Conservation (phyloP, 495 filamentous ascomycete species). For the Friedmanniomyces endolithicus region DNA sequence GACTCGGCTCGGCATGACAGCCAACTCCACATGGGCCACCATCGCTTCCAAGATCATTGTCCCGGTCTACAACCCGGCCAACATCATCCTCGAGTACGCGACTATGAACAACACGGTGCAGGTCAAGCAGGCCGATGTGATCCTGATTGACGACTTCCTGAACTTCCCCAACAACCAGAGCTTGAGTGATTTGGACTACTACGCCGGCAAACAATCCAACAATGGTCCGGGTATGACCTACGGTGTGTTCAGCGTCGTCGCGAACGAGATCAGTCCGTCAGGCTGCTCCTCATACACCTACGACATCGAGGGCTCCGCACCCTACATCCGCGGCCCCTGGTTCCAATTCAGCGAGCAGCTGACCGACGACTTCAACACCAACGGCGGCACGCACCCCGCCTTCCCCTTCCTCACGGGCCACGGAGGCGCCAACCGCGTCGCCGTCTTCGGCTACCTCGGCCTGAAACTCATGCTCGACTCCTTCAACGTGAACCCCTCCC, state of each 20-base stretch:
- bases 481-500: conserved; percentile 45
- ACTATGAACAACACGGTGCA: conserved; percentile 49
- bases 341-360: conserved; percentile 60
- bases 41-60: conserved; percentile 28
- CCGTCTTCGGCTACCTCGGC: conserved; percentile 49
- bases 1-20: conserved; percentile 40
- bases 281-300: conserved; percentile 55
- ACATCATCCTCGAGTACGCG: conserved; percentile 57
- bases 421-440: conserved; percentile 51
- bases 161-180: conserved; percentile 45
- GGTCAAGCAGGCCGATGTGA: conserved; percentile 56
- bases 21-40: conserved; percentile 31
- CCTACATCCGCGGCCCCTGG: conserved; percentile 44
- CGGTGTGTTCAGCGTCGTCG: conserved; percentile 50
- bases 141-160: conserved; percentile 47
- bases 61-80: conserved; percentile 30
- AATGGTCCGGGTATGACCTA: conserved; percentile 58
- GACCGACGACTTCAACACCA: conserved; percentile 48
- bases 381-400: conserved; percentile 56
- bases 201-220: conserved; percentile 50
- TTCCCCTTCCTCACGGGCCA: conserved; percentile 58
- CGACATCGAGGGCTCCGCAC: conserved; percentile 42
- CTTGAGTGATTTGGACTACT: conserved; percentile 49
- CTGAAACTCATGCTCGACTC: conserved; percentile 43
- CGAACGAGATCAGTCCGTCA: conserved; percentile 44